A percentile compares a stretch with the other conserved stretches of the same genome.
phyloP scores from a whole-genome alignment of 2,329 filamentous ascomycete species.

The Aureobasidium sp. region DNA sequence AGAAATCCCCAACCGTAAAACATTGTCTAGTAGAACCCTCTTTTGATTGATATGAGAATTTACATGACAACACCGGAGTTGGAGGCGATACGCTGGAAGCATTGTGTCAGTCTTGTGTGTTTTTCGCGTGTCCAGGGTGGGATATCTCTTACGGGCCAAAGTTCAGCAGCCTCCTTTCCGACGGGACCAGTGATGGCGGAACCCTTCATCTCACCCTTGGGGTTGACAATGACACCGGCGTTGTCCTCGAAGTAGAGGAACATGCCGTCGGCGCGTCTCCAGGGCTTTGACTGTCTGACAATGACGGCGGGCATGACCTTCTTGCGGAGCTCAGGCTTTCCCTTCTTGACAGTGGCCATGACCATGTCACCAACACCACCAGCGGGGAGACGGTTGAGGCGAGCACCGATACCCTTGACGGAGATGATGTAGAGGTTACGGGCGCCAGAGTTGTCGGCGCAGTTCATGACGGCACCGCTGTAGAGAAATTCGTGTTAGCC shows the following conservation, averaged over 20 bases:
- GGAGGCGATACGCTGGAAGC: slow-evolving; percentile 82
- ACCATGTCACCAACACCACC: slow-evolving; percentile 99
- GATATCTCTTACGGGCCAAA: slow-evolving; percentile 76
- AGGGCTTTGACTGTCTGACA: slow-evolving; percentile 97
- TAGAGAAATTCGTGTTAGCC: slow-evolving; percentile 17
- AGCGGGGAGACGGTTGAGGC: slow-evolving; percentile 93
- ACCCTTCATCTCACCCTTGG: slow-evolving; percentile 99
- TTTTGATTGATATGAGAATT: slow-evolving; percentile 28
- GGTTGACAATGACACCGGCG: slow-evolving; percentile 99
- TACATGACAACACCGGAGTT: slow-evolving; percentile 99
- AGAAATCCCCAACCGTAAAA: slow-evolving; percentile 1
- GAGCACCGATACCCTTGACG: slow-evolving; percentile 96
- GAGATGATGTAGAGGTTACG: slow-evolving; percentile 99
- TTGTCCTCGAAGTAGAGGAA: slow-evolving; percentile 99
- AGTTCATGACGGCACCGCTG: slow-evolving; percentile 99
- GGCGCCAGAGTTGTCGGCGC: slow-evolving; percentile 97
- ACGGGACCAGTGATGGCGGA: slow-evolving; percentile 98
- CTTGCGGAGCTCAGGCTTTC: slow-evolving; percentile 99
- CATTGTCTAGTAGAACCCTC: slow-evolving; percentile 10
- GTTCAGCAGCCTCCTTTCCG: slow-evolving; percentile 98
- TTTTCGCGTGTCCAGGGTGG: slow-evolving; percentile 21
- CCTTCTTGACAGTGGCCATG: slow-evolving; percentile 99
- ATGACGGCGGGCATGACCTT: slow-evolving; percentile 99
- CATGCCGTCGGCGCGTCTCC: slow-evolving; percentile 96
- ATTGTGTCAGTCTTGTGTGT: not conserved